phyloP scores from a whole-genome alignment of 768 basidiomycete genomes.

The Kockovaella imperatae region DNA sequence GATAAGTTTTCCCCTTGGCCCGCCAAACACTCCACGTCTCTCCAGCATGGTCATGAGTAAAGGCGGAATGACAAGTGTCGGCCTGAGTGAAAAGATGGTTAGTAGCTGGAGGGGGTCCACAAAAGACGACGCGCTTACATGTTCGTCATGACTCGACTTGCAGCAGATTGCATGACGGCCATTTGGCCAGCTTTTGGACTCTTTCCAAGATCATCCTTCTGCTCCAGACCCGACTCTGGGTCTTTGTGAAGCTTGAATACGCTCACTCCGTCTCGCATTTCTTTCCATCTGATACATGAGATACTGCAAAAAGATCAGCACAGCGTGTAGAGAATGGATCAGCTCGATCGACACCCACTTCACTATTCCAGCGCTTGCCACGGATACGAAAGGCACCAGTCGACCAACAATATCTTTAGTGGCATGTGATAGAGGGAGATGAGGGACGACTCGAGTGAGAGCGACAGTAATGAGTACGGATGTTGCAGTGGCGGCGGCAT shows the following conservation, averaged over 20 bases:
- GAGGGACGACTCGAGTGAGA: slow-evolving; percentile 44
- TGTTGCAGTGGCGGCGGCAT: slow-evolving; percentile 45
- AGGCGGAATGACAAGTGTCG: slow-evolving; percentile 47
- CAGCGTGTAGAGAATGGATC: neutral
- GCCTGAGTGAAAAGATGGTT: slow-evolving; percentile 22
- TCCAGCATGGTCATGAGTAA: slow-evolving; percentile 45
- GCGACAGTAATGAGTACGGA: slow-evolving; percentile 47
- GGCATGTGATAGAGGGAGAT: slow-evolving; percentile 24
- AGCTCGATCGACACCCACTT: slow-evolving; percentile 34
- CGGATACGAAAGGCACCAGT: slow-evolving; percentile 46
- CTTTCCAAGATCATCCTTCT: slow-evolving; percentile 43
- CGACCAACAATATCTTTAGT: slow-evolving; percentile 33
- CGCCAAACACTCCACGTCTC: slow-evolving; percentile 39
- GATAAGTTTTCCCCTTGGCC: slow-evolving; percentile 36
- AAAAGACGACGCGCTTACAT: slow-evolving; percentile 31
- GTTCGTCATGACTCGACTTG: slow-evolving; percentile 46
- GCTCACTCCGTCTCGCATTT: slow-evolving; percentile 46
- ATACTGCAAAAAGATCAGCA: slow-evolving; percentile 23
- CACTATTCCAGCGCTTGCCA: slow-evolving; percentile 47
- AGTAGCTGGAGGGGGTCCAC: neutral
- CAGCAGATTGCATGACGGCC: slow-evolving; percentile 47
- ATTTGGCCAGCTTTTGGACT: slow-evolving; percentile 43
- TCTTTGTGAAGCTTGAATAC: slow-evolving; percentile 34
- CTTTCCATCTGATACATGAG: slow-evolving; percentile 47
- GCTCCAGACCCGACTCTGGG: slow-evolving; percentile 23